phyloP scores from a whole-genome alignment of 371 early-diverging fungal species.

The Circinella minor region DNA sequence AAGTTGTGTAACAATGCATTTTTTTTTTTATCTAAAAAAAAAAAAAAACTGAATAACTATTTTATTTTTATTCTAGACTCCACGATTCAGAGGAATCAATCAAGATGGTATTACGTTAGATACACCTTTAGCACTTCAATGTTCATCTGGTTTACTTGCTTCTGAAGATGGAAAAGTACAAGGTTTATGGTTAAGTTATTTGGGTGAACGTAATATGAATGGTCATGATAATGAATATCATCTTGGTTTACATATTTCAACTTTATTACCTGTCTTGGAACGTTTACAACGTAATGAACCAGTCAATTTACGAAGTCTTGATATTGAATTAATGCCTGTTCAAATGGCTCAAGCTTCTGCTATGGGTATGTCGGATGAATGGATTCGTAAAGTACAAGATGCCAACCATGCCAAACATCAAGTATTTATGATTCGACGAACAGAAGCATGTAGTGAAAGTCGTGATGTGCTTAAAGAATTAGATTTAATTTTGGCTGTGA shows the following conservation, averaged over 20 bases:
- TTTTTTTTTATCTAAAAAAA: background rate
- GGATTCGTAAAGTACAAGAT: constrained; percentile 74
- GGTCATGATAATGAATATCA: constrained; percentile 82
- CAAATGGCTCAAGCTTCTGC: constrained; percentile 79
- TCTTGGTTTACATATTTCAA: constrained; percentile 70
- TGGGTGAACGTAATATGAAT: constrained; percentile 72
- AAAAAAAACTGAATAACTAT: constrained; percentile 31
- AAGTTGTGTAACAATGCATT: constrained; percentile 20
- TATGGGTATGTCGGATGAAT: constrained; percentile 79
- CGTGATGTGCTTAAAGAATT: constrained; percentile 67
- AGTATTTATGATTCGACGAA: constrained; percentile 73
- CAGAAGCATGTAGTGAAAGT: constrained; percentile 51
- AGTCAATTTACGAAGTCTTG: constrained; percentile 62
- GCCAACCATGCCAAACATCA: constrained; percentile 76
- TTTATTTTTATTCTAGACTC: constrained; percentile 53
- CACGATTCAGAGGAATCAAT: constrained; percentile 82
- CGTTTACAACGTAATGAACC: constrained; percentile 48
- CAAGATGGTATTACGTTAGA: constrained; percentile 88
- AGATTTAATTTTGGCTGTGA: constrained; percentile 76
- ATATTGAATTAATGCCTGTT: constrained; percentile 76
- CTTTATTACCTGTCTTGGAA: constrained; percentile 58
- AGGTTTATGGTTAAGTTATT: constrained; percentile 85
- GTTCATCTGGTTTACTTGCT: constrained; percentile 85
- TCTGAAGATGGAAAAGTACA: constrained; percentile 76
- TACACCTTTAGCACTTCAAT: constrained; percentile 83